These are phyloP conservation scores for Calonectria fujianensis DNA, from an alignment of 2,329 filamentous ascomycete genomes.

Conservation along the genomic window DNA sequence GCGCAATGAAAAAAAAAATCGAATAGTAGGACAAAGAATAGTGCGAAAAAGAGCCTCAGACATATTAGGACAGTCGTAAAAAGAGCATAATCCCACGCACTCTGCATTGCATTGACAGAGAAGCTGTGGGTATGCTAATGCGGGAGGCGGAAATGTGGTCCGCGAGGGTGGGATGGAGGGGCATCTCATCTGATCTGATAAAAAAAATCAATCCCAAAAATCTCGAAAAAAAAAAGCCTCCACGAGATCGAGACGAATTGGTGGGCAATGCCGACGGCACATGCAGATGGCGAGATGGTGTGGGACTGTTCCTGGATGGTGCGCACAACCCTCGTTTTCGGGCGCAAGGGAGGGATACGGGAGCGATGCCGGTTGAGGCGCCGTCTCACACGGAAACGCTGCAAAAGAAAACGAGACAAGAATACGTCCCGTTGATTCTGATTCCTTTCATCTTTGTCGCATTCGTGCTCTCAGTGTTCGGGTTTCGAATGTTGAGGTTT, in stretches of 20 bases:
- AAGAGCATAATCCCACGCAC: neutral
- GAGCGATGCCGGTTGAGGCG: slow-evolving; percentile 37
- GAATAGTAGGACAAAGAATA: neutral
- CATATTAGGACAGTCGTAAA: neutral
- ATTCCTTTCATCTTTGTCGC: neutral
- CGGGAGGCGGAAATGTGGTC: slow-evolving; percentile 21
- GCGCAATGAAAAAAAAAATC: neutral
- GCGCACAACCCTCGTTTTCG: slow-evolving; percentile 32
- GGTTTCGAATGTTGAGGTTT: slow-evolving; percentile 11
- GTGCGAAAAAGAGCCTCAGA: neutral
- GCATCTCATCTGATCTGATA: slow-evolving; percentile 41
- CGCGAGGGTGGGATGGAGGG: slow-evolving; percentile 37
- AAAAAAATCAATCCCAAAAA: slow-evolving; percentile 22
- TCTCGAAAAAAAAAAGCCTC: slow-evolving; percentile 24
- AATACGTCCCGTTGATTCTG: slow-evolving; percentile 1
- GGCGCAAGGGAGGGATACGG: slow-evolving; percentile 39
- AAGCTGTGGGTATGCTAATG: neutral
- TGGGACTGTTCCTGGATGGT: slow-evolving; percentile 44
- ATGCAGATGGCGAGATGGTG: slow-evolving; percentile 35
- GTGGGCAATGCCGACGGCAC: slow-evolving; percentile 41
- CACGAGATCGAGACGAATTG: slow-evolving; percentile 24
- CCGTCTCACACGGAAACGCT: slow-evolving; percentile 3
- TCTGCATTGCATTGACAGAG: neutral
- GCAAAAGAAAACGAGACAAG: neutral
- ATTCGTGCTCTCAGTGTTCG: slow-evolving; percentile 21